Conservation (phyloP, 2,329 filamentous ascomycete species). For the Fragosphaeria purpurea region DNA sequence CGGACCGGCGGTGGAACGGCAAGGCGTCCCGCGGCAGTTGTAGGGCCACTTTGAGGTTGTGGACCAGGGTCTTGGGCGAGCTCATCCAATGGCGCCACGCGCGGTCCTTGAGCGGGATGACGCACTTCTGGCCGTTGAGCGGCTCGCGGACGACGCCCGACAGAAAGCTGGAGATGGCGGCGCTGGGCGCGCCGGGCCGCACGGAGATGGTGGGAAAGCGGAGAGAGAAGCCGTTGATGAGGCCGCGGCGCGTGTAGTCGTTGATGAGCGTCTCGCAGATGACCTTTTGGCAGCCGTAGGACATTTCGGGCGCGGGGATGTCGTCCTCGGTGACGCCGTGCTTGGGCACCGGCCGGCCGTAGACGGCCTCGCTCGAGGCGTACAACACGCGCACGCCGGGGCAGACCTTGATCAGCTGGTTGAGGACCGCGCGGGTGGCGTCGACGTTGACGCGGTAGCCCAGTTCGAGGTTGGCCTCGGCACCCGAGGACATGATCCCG, state of each 20-base stretch:
- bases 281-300: conserved; percentile 45
- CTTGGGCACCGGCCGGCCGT: conserved; percentile 31
- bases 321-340: conserved; percentile 33
- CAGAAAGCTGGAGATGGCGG: conserved; percentile 44
- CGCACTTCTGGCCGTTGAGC: conserved; percentile 33
- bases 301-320: conserved; percentile 39
- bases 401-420: conserved; percentile 33
- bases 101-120: conserved; percentile 35
- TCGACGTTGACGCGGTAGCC: conserved; percentile 39
- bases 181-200: conserved; percentile 39
- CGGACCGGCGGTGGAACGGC: conserved; percentile 26
- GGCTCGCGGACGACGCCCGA: conserved; percentile 45
- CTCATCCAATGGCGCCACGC: conserved; percentile 40
- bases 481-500: conserved; percentile 46
- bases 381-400: conserved; percentile 41
- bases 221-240: conserved; percentile 39
- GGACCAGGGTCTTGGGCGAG: conserved; percentile 37
- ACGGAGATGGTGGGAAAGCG: conserved; percentile 44
- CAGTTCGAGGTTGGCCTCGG: conserved; percentile 43
- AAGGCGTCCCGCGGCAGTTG: conserved; percentile 21
- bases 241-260: conserved; percentile 40
- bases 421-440: conserved; percentile 37
- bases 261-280: conserved; percentile 45
- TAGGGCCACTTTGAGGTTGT: conserved; percentile 34
- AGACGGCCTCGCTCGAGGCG: conserved; percentile 43